phyloP scores from a whole-genome alignment of 139 green algal genomes.

The Haematococcus lacustris region DNA sequence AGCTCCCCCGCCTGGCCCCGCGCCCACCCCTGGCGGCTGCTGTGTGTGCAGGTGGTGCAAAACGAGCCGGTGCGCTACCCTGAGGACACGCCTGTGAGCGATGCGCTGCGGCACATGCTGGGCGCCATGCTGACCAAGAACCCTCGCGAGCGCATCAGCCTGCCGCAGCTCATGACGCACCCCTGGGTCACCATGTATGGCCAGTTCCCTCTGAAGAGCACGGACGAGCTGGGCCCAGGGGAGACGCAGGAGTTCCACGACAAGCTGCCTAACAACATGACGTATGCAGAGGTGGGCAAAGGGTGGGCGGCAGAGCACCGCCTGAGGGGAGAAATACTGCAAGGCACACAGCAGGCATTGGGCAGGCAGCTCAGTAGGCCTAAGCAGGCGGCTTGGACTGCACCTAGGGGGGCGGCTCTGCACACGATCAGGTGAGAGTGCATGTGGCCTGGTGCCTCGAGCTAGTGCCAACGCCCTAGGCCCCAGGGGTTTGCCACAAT shows the following conservation, averaged over 20 bases:
- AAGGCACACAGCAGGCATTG: background rate
- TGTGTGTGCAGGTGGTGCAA: constrained; percentile 47
- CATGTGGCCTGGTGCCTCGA: too few species aligned
- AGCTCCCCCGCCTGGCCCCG: too few species aligned
- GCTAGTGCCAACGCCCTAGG: too few species aligned
- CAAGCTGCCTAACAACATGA: background rate
- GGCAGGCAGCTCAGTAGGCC: too few species aligned
- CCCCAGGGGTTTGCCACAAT: too few species aligned
- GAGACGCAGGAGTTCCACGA: constrained; percentile 33
- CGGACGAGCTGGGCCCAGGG: constrained; percentile 18
- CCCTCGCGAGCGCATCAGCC: constrained; percentile 57
- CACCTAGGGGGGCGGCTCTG: too few species aligned
- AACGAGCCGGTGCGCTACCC: constrained; percentile 65
- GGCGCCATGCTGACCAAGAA: constrained; percentile 68
- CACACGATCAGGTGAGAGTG: too few species aligned
- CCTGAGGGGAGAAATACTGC: too few species aligned
- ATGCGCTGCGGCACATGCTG: constrained; percentile 56
- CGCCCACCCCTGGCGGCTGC: background rate
- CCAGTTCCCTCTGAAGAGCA: constrained; percentile 27
- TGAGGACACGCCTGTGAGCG: constrained; percentile 32
- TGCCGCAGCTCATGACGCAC: constrained; percentile 60
- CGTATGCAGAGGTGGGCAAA: constrained; percentile 1
- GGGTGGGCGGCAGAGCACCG: too few species aligned
- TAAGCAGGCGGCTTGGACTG: too few species aligned
- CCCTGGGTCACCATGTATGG: constrained; percentile 59